These are phyloP conservation scores for Polygonum aviculare DNA, from an alignment of 148 eudicot genomes.

Conservation along the genomic window DNA sequence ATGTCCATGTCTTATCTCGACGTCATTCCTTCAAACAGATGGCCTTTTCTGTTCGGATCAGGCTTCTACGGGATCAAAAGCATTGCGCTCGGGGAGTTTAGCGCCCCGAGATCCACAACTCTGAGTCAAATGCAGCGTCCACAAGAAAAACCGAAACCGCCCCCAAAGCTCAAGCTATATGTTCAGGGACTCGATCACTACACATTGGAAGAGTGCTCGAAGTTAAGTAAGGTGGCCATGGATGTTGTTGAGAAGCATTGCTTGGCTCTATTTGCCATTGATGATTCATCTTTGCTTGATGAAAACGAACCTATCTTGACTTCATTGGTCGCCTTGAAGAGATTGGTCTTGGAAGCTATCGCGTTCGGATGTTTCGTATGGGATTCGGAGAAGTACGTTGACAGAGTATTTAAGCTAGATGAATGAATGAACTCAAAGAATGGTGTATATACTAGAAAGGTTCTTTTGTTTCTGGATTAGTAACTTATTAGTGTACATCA, in stretches of 20 bases:
- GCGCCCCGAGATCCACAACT: constrained; percentile 19
- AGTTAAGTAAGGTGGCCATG: constrained; percentile 44
- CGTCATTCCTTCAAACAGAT: constrained; percentile 17
- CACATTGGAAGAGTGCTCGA: constrained; percentile 41
- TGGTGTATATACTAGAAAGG: background rate
- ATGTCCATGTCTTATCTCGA: constrained; percentile 19
- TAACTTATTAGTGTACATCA: background rate
- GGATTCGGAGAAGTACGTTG: constrained; percentile 68
- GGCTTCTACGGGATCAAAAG: constrained; percentile 22
- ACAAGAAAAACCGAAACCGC: constrained; percentile 23
- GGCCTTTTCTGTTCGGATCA: constrained; percentile 20
- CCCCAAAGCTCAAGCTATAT: constrained; percentile 40
- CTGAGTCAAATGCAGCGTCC: constrained; percentile 26
- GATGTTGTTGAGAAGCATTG: constrained; percentile 54
- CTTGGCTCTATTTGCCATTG: constrained; percentile 50
- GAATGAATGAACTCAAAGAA: constrained; percentile 13
- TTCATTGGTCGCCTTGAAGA: constrained; percentile 67
- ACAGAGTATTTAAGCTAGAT: constrained; percentile 43
- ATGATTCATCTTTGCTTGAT: constrained; percentile 6
- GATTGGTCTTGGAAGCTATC: constrained; percentile 73
- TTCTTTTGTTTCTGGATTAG: background rate
- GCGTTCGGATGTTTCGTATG: constrained; percentile 85
- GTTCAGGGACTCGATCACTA: constrained; percentile 46
- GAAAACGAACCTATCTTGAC: constrained; percentile 26
- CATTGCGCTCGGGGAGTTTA: constrained; percentile 21